Evolutionary conservation across 495 filamentous ascomycete species (phyloP).

Genomic region (Haplographium delicatum): DNA sequence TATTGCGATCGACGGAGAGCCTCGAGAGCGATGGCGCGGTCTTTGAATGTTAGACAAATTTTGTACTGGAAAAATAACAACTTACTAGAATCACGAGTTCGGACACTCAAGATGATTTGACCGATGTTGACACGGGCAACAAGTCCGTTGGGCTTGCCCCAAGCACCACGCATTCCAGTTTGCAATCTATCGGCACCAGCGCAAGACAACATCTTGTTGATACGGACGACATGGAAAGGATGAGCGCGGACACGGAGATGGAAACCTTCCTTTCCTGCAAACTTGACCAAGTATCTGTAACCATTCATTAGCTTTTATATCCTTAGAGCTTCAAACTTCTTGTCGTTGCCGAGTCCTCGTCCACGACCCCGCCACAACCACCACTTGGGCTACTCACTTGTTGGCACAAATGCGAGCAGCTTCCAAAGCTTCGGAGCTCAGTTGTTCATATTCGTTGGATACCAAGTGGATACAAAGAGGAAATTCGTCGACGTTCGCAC

Average conservation of each 20-base stretch:
- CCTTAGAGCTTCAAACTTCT: background rate
- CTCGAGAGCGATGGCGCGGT: conserved; percentile 91
- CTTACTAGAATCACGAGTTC: conserved; percentile 84
- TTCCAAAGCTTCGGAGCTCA: conserved; percentile 97
- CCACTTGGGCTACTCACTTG: conserved; percentile 56
- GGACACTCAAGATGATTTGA: conserved; percentile 94
- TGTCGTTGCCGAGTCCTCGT: background rate
- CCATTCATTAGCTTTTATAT: conserved; percentile 9
- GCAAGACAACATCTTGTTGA: conserved; percentile 99
- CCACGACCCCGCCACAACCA: background rate
- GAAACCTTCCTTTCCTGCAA: conserved; percentile 97
- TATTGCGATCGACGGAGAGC: conserved; percentile 97
- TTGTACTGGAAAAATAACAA: conserved; percentile 8
- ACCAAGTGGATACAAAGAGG: conserved; percentile 96
- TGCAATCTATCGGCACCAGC: conserved; percentile 99
- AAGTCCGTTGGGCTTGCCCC: conserved; percentile 96
- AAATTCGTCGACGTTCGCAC: conserved; percentile 97
- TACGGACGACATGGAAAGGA: conserved; percentile 99
- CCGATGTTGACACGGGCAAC: conserved; percentile 99
- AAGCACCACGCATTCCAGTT: conserved; percentile 99
- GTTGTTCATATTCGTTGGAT: conserved; percentile 99
- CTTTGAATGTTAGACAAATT: conserved; percentile 35
- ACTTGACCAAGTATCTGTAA: conserved; percentile 84
- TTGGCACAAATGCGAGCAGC: conserved; percentile 99
- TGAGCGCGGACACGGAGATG: conserved; percentile 97